These are phyloP conservation scores for Echria macrotheca DNA, from an alignment of 495 filamentous ascomycete genomes.

Conservation along the genomic window DNA sequence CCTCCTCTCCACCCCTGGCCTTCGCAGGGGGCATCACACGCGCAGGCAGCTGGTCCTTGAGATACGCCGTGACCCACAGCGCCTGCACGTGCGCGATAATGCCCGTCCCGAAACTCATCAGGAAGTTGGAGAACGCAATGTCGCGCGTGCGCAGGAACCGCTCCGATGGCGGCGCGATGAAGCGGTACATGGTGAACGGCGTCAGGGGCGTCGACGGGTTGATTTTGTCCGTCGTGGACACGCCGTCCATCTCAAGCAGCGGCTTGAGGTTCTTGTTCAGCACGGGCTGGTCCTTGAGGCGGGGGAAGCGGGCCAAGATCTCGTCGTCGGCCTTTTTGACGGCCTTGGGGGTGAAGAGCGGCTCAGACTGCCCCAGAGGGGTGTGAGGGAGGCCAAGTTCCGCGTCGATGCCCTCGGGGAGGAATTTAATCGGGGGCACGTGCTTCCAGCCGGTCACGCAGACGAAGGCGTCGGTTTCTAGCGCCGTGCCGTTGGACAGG, in stretches of 20 bases:
- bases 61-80: conserved; percentile 66
- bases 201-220: conserved; percentile 33
- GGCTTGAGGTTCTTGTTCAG: conserved; percentile 39
- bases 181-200: conserved; percentile 54
- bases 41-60: conserved; percentile 34
- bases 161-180: conserved; percentile 60
- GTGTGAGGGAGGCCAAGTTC: conserved; percentile 42
- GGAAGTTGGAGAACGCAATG: conserved; percentile 61
- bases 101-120: conserved; percentile 59
- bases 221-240: conserved; percentile 28
- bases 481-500: conserved; percentile 48
- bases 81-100: conserved; percentile 62
- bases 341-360: conserved; percentile 26
- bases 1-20: background rate
- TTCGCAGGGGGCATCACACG: conserved; percentile 14
- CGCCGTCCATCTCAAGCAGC: conserved; percentile 34
- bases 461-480: conserved; percentile 60
- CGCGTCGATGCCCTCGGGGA: conserved; percentile 48
- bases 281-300: conserved; percentile 44
- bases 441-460: conserved; percentile 67
- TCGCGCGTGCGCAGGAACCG: conserved; percentile 48
- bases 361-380: conserved; percentile 11
- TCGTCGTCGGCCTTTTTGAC: conserved; percentile 52
- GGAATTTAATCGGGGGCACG: conserved; percentile 57
- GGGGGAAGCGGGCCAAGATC: conserved; percentile 63